Percentiles rank a stretch among this genome's conserved stretches.
phyloP scores from a whole-genome alignment of 495 filamentous ascomycete genomes.

The Hypomontagnella submonticulosa region DNA sequence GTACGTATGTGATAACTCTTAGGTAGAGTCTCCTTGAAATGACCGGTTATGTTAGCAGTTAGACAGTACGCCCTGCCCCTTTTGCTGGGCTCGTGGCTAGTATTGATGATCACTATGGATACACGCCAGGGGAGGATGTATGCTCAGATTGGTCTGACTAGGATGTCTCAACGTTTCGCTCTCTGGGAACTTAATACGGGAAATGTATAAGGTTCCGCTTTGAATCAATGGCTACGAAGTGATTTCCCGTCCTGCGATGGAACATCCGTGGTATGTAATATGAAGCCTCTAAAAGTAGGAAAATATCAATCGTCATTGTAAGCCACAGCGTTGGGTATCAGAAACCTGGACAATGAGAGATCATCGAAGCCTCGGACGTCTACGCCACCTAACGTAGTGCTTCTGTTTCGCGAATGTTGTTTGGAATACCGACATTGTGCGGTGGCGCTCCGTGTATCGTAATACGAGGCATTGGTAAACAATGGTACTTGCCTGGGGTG shows the following conservation, averaged over 20 bases:
- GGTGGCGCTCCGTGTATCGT: neutral
- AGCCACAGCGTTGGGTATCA: constrained; percentile 19
- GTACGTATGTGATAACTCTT: too few relatives aligned
- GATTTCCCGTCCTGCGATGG: constrained; percentile 4
- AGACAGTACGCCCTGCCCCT: too few relatives aligned
- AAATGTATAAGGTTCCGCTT: neutral
- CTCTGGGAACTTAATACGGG: neutral
- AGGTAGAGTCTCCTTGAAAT: too few relatives aligned
- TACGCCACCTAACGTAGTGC: neutral
- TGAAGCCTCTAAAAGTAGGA: neutral
- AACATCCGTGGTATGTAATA: too few relatives aligned
- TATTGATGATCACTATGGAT: neutral
- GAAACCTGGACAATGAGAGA: neutral
- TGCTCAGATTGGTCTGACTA: neutral
- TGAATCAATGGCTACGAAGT: neutral
- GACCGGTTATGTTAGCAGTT: too few relatives aligned
- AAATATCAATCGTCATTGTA: neutral
- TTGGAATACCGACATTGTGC: neutral
- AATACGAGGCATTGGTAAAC: constrained; percentile 20
- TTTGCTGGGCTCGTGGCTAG: neutral
- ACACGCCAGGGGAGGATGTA: neutral
- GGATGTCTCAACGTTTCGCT: constrained; percentile 4
- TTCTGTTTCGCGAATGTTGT: neutral
- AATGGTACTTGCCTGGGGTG: constrained; percentile 10
- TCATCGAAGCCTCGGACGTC: constrained; percentile 17